These are phyloP conservation scores for Stereum hirsutum DNA, from an alignment of 1,284 basidiomycete species.

Conservation along the genomic window DNA sequence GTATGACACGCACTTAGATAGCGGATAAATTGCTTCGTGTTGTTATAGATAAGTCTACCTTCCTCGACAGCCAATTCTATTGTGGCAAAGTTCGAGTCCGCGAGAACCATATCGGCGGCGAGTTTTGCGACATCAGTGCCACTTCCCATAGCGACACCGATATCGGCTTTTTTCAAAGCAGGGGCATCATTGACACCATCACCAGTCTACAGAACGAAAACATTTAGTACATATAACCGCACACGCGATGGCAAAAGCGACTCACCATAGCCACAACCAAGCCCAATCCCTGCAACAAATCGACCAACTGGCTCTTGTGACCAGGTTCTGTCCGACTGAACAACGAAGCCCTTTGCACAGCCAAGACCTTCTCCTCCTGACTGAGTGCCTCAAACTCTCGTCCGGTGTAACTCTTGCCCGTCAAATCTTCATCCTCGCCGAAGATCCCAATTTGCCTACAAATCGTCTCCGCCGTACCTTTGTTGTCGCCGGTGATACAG, in stretches of 20 bases:
- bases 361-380: conserved; percentile 73
- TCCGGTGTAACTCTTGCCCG: conserved; percentile 92
- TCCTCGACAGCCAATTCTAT: conserved; percentile 96
- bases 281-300: conserved; percentile 87
- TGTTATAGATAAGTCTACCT: conserved; percentile 96
- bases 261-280: conserved; percentile 96
- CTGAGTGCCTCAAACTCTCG: conserved; percentile 82
- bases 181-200: conserved; percentile 98
- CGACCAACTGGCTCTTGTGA: conserved; percentile 94
- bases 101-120: conserved; percentile 94
- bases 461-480: conserved; percentile 96
- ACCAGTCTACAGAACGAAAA: conserved; percentile 50
- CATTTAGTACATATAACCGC: conserved; percentile 6
- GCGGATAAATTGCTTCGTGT: conserved; percentile 97
- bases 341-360: conserved; percentile 81
- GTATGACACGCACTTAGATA: conserved; percentile 60
- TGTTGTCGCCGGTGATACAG: conserved; percentile 98
- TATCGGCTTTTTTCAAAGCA: conserved; percentile 94
- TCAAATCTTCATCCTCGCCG: conserved; percentile 70
- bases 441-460: conserved; percentile 96
- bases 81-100: conserved; percentile 85
- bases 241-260: conserved; percentile 3
- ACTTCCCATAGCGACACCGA: conserved; percentile 98
- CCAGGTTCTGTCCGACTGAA: conserved; percentile 93
- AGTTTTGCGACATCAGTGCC: conserved; percentile 98